phyloP scores from a whole-genome alignment of 345 rosid species.

The Populus tremula region DNA sequence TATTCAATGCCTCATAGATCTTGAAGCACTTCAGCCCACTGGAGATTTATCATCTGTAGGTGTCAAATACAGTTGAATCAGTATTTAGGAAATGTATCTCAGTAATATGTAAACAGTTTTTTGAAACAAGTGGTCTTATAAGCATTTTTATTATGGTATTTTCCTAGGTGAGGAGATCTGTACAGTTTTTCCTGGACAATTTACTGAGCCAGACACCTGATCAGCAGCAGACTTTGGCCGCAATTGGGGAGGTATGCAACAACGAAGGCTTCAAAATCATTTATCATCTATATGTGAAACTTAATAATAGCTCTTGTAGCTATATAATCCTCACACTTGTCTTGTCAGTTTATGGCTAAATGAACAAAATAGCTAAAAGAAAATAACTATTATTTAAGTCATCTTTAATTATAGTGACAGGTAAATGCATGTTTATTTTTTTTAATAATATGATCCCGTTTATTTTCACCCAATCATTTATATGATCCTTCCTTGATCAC shows the following conservation, averaged over 20 bases:
- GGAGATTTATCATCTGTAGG: constrained; percentile 92
- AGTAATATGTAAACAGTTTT: background rate
- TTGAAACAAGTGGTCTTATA: background rate
- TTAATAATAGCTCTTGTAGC: background rate
- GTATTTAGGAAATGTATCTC: background rate
- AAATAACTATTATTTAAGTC: background rate
- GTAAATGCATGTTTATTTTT: background rate
- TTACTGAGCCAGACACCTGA: constrained; percentile 73
- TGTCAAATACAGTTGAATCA: background rate
- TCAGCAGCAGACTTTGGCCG: constrained; percentile 78
- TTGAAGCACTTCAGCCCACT: constrained; percentile 90
- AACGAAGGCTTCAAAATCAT: background rate
- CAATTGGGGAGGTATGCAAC: constrained; percentile 82
- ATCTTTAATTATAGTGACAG: too few relatives aligned
- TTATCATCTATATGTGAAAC: background rate
- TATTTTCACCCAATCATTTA: background rate
- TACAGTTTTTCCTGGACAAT: constrained; percentile 86
- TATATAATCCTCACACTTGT: background rate
- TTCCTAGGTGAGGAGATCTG: constrained; percentile 87
- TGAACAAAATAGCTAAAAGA: background rate
- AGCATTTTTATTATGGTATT: background rate
- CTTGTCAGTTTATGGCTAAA: background rate
- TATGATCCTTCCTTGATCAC: background rate
- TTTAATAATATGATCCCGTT: background rate
- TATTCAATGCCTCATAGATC: constrained; percentile 71